Evolutionary conservation across 2,329 filamentous ascomycete genomes (phyloP).

Genomic region (Thielaviopsis punctulata): DNA sequence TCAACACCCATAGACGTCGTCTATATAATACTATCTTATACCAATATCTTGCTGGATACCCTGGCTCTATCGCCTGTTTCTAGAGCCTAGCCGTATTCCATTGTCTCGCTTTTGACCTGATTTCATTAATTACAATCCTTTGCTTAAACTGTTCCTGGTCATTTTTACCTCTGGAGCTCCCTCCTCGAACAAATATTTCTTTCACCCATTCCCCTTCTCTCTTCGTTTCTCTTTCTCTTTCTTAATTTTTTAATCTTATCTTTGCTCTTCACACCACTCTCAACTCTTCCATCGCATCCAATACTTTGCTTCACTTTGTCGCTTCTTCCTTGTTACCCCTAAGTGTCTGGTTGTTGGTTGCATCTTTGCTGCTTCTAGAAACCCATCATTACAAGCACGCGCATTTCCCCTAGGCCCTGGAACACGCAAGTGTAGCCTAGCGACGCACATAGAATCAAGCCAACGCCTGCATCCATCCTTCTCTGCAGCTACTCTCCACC

Average conservation of each 20-base stretch:
- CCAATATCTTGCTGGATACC: neutral
- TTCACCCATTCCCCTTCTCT: neutral
- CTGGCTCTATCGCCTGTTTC: conserved; percentile 2
- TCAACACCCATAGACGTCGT: conserved; percentile 1
- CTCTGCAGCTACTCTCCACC: neutral
- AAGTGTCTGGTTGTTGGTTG: neutral
- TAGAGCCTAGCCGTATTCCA: neutral
- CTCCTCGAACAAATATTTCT: neutral
- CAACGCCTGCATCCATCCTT: neutral
- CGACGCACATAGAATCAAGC: neutral
- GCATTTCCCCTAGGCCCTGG: conserved; percentile 1
- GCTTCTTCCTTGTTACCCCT: neutral
- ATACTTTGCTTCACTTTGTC: neutral
- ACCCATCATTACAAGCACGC: conserved; percentile 1
- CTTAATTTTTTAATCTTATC: neutral
- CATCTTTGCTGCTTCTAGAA: conserved; percentile 6
- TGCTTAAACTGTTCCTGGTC: neutral
- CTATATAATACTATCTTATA: neutral
- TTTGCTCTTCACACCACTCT: neutral
- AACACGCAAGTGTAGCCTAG: conserved; percentile 2
- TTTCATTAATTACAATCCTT: neutral
- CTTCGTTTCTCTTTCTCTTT: neutral
- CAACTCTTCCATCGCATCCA: no score
- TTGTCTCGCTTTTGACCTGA: neutral
- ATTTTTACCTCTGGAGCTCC: neutral